Evolutionary conservation across 108 stramenopile genomes (phyloP).

Genomic region (Fistulifera pelliculosa): DNA sequence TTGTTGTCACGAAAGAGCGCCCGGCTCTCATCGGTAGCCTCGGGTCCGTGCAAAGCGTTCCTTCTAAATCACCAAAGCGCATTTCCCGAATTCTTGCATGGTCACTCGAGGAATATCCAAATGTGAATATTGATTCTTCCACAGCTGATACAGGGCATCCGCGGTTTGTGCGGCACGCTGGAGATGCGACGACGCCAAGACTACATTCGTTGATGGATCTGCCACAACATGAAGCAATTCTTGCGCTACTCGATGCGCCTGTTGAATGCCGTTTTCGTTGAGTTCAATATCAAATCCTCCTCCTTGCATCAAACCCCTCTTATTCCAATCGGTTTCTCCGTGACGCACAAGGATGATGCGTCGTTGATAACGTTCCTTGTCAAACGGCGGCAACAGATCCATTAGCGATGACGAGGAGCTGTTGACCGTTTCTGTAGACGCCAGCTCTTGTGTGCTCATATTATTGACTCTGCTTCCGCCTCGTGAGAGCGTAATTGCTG

Average conservation of each 20-base stretch:
- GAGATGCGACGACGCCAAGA: constrained; percentile 23
- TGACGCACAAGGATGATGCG: constrained; percentile 34
- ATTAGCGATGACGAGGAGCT: neutral
- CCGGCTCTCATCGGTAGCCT: neutral
- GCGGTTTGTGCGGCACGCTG: constrained; percentile 32
- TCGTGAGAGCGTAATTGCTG: no score
- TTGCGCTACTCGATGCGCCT: constrained; percentile 18
- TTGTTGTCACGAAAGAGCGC: neutral
- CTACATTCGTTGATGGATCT: constrained; percentile 17
- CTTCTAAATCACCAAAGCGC: constrained; percentile 42
- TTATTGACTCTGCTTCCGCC: no score
- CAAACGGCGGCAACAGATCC: constrained; percentile 1
- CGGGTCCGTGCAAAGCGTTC: constrained; percentile 12
- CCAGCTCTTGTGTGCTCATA: no score
- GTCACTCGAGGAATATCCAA: constrained; percentile 9
- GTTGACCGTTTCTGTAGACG: no score
- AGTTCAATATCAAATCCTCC: constrained; percentile 37
- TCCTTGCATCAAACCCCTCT: constrained; percentile 29
- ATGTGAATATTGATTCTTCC: constrained; percentile 4
- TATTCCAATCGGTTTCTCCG: constrained; percentile 45
- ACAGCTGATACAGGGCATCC: constrained; percentile 13
- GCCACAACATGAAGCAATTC: constrained; percentile 3
- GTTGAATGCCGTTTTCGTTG: constrained; percentile 25
- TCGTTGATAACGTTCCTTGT: neutral
- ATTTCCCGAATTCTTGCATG: constrained; percentile 29